Evolutionary conservation across 495 filamentous ascomycete genomes (phyloP), one percentile per base, ranked within the genome.

Genomic region (Podospora pseudopauciseta): DNA sequence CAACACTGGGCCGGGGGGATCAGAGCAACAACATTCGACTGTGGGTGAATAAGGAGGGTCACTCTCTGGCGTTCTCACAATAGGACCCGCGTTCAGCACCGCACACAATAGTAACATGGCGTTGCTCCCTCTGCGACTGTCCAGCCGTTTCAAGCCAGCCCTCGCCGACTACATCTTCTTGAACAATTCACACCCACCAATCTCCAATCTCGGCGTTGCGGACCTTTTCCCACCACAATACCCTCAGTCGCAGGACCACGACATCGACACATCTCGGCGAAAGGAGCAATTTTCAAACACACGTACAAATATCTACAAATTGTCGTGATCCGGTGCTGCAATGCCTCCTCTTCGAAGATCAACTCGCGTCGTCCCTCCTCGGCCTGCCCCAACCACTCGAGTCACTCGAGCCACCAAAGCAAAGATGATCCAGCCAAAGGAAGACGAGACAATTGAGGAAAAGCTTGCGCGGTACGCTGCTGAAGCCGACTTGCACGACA

Each of bases 401-500:
- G 55, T 18, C n/a, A 58, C 55, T 58, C 13, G 55, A 9, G n/a
- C 55, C 3, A 9, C 9, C 13, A 58, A n/a, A 26, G 23, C n/a
- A 20, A 58, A 19, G 11, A 58, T 26, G 6, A 18, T 18, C 5
- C 9, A 15, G 9, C n/a, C 55, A 9, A 26, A 19, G n/a, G 55
- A 20, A 3, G 13, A 58, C 0, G 55, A 58, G 55, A 58, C 55
- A 18, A 20, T 58, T 11, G 23, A 20, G 18, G 55, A 28, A 15
- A 18, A 49, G n/a, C 70, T 72, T 30, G 27, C 18, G 13, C 34
- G 18, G 19, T 69, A 67, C 61, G 55, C 58, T 11, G 64, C 65
- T 4, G 55, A 39, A 19, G 49, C 16, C 23, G 64, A 70, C 9
- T 61, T 26, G 11, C 28, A 16, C 5, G 78, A 81, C 63, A 34